Base-by-base conservation (phyloP, 1,139 yeast species). In the Yamadazyma spencermartinsiae region DNA sequence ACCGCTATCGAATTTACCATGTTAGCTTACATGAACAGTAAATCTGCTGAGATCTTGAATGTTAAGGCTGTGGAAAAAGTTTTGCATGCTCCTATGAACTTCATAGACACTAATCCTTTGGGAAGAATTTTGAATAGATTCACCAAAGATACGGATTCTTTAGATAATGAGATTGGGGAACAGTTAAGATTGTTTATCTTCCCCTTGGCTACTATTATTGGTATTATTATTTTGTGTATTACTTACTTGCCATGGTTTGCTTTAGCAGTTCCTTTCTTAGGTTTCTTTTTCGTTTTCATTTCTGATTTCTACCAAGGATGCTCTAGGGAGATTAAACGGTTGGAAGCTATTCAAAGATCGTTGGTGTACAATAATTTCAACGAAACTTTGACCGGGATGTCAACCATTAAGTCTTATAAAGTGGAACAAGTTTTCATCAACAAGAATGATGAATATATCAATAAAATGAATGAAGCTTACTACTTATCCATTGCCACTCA, bases 101-200 rank as follows among this genome's bases (percentile, higher is more conserved):
- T 71, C 51, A 70, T 79, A 68, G 86, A 80, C 56, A 67, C 76
- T 9, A 79, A 83, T 0, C 85, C 85, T n/a, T 63, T 78, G 63
- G 86, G 85, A 16, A 65, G 83, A 56, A 74, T 79, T 23, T 56
- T 79, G 52, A 79, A 79, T 54, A 65, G 85, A 51, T 79, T 79
- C 48, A 83, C 95, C 1, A 87, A 86, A 54, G 97, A 88, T 59
- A 84, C 94, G 0, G 95, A 88, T 56, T 82, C 82, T 25, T 66
- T 88, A 52, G 96, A 88, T 60, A 85, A 84, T 55, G 89, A 83
- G 56, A 65, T 82, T 44, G 79, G 84, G 34, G 86, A 80, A 48
- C 82, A 78, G 54, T 51, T 78, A 38, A 71, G 86, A 54, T 56
- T 79, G 37, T 74, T 73, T 40, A 36, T 49, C 13, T 55, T 49